Percentiles rank a stretch among this genome's conserved stretches.
Evolutionary conservation across 331 rosid genomes (phyloP).

Genomic region (Pyracantha coccinea): DNA sequence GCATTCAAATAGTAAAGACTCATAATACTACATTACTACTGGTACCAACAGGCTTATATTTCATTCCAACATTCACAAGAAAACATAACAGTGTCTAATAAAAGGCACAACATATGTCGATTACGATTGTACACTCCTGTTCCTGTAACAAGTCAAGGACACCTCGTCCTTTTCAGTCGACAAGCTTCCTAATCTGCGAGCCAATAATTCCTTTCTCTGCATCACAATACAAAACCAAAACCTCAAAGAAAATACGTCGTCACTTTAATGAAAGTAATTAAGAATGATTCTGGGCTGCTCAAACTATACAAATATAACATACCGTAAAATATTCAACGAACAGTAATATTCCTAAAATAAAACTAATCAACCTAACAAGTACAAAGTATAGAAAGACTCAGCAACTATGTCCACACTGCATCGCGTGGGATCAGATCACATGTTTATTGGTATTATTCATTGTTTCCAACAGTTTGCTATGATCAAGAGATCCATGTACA

Average conservation of each 20-base stretch:
- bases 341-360: not conserved
- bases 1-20: not conserved
- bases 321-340: not conserved
- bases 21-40: not conserved
- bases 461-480: not conserved
- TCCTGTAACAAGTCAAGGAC: not conserved
- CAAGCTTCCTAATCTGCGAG: slow-evolving; percentile 28
- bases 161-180: slow-evolving; percentile 26
- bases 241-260: not conserved
- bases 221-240: slow-evolving; percentile 9
- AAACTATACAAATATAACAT: no score
- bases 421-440: no score
- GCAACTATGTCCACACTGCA: not conserved
- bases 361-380: not conserved
- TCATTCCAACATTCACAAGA: not conserved
- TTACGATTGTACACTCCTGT: not conserved
- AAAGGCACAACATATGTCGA: not conserved
- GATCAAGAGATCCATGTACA: no score
- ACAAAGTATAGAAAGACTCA: not conserved
- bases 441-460: not conserved
- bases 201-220: slow-evolving; percentile 31
- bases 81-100: not conserved
- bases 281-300: not conserved
- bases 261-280: not conserved
- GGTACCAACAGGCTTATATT: not conserved